A percentile compares a stretch with the other conserved stretches of the same genome.
phyloP scores from a whole-genome alignment of 305 asterid genomes.

The Ajuga reptans region DNA sequence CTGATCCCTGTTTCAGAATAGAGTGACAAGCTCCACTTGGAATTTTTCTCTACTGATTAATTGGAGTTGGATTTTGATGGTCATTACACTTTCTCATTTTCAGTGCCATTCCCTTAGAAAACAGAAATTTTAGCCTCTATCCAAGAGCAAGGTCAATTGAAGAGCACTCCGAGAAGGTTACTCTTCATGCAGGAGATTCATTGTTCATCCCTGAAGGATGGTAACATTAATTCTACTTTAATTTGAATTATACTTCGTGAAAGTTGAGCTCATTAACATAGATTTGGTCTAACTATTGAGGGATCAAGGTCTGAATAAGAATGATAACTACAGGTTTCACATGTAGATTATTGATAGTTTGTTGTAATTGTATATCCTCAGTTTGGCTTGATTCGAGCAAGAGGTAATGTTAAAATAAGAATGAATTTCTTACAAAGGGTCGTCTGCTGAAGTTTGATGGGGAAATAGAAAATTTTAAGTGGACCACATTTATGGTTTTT shows the following conservation, averaged over 20 bases:
- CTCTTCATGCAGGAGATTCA: conserved; percentile 88
- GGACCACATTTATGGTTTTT: conserved; percentile 6
- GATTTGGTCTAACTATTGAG: conserved; percentile 3
- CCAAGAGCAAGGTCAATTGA: conserved; percentile 60
- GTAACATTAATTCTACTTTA: conserved; percentile 33
- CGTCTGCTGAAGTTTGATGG: neutral
- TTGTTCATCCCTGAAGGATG: conserved; percentile 97
- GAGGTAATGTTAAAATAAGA: too few relatives aligned
- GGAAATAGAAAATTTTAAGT: neutral
- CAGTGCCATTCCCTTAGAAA: conserved; percentile 66
- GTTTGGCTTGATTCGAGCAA: neutral
- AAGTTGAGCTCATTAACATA: conserved; percentile 11
- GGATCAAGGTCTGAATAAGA: conserved; percentile 8
- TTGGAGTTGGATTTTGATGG: conserved; percentile 16
- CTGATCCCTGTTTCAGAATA: neutral
- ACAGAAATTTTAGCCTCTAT: conserved; percentile 42
- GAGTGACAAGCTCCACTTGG: conserved; percentile 8
- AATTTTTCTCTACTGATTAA: conserved; percentile 13
- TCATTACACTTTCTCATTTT: conserved; percentile 20
- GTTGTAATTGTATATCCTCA: conserved; percentile 5
- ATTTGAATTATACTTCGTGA: neutral
- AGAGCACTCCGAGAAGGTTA: conserved; percentile 62
- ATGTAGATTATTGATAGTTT: neutral
- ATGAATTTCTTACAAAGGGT: neutral
- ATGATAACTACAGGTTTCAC: neutral